Conservation (phyloP, 768 basidiomycete species). For the Russula lepida region DNA sequence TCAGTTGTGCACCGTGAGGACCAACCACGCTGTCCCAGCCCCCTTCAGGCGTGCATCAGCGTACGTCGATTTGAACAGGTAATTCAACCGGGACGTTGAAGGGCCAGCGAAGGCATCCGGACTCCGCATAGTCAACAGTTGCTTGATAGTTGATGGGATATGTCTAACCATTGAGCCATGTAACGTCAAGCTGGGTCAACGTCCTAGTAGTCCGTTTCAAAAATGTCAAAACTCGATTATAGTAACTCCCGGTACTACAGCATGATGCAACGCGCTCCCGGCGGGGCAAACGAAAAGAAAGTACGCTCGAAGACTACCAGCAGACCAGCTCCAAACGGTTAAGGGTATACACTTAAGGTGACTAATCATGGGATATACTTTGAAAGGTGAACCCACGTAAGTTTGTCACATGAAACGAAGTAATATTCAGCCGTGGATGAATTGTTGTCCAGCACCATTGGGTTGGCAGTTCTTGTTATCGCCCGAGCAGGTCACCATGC, state of each 20-base stretch:
- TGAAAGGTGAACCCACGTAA: too few relatives aligned
- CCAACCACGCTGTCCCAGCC: conserved; percentile 74
- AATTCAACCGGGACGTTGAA: conserved; percentile 41
- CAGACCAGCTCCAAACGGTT: not conserved
- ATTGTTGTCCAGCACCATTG: conserved; percentile 42
- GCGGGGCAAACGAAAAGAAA: not conserved
- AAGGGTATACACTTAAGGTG: not conserved
- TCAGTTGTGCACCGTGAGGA: conserved; percentile 50
- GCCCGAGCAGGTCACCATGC: not conserved
- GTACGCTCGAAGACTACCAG: not conserved
- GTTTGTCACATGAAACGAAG: too few relatives aligned
- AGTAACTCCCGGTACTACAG: conserved; percentile 11
- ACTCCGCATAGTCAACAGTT: conserved; percentile 58
- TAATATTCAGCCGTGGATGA: too few relatives aligned
- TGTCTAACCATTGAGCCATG: conserved; percentile 30
- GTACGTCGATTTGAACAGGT: conserved; percentile 52
- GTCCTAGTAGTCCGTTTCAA: not conserved
- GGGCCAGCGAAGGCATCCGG: conserved; percentile 54
- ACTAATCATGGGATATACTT: conserved; percentile 4
- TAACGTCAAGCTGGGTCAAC: too few relatives aligned
- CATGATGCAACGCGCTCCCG: not conserved
- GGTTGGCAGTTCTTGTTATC: conserved; percentile 25
- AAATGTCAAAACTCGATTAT: not conserved
- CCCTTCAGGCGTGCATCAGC: conserved; percentile 54
- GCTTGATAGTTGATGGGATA: conserved; percentile 63